Evolutionary conservation across 1,139 yeast species (phyloP), one percentile per base, ranked within the genome.

Genomic region (Candida sanyaensis): DNA sequence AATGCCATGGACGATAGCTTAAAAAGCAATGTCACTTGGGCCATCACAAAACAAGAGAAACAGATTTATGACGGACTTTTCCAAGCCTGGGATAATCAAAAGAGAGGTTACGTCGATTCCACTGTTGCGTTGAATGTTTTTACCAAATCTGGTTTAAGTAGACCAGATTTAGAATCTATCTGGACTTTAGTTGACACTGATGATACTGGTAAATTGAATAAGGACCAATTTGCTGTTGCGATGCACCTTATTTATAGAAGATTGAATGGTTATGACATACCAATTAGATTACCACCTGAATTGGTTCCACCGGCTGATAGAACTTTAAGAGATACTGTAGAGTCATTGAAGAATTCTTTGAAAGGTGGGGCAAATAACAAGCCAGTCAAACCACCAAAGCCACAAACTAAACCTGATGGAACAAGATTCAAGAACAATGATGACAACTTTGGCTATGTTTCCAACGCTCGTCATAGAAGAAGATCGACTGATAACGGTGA

Each of bases 11-110:
- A 83, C 28, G 81, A 82, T 3, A 61, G 71, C 5, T 63, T 71
- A 55, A 73, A 74, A 47, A 62, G 72, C n/a, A 78, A 80, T 54
- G 84, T 81, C 27, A 75, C 81, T 4, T 81, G 93, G 92, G 84
- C 93, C 28, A 84, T 92, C 61, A 80, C 95, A 42, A 84, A 86
- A 58, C 93, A 89, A 58, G 99, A 93, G 62, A 92, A 91, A 64
- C 78, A 77, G 51, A 82, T 91, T 48, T 92, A 91, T 66, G 97
- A 91, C 62, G 88, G 87, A 45, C 88, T 92, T 50, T 93, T 92
- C 67, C 77, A 77, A 47, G 96, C 96, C 40, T 92, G 96, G 91
- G 97, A 92, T 64, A 73, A 81, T 17, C 63, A 75, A 30, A 77
- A 78, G 43, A 75, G 72, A 44, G 98, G 99, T 0, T 78, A 71